phyloP scores from a whole-genome alignment of 495 filamentous ascomycete genomes.

The Acidiella bohemica region DNA sequence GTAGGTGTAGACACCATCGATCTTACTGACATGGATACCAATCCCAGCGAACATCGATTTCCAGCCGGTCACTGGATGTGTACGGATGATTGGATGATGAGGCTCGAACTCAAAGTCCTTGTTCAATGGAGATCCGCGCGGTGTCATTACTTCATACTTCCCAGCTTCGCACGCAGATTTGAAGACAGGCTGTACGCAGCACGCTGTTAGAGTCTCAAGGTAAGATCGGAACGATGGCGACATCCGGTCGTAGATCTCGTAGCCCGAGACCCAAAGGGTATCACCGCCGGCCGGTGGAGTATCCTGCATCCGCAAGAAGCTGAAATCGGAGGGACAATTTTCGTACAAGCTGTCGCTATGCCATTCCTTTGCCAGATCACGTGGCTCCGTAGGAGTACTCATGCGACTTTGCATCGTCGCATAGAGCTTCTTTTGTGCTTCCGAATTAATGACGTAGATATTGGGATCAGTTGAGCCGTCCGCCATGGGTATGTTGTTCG shows the following conservation, averaged over 20 bases:
- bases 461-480: no score
- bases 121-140: conserved; percentile 55
- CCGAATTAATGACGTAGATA: conserved; percentile 55
- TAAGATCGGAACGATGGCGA: conserved; percentile 50
- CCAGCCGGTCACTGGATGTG: conserved; percentile 76
- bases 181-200: conserved; percentile 50
- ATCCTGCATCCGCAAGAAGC: conserved; percentile 31
- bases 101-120: conserved; percentile 47
- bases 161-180: conserved; percentile 40
- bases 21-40: no score
- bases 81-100: conserved; percentile 59
- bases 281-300: conserved; percentile 63
- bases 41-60: conserved; percentile 55
- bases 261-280: conserved; percentile 55
- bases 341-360: conserved; percentile 30
- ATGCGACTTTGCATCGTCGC: conserved; percentile 21
- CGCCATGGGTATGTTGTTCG: no score
- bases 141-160: conserved; percentile 38
- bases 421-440: conserved; percentile 38
- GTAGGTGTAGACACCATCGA: no score
- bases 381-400: no score
- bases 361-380: no score
- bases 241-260: conserved; percentile 67
- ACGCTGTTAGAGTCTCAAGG: conserved; percentile 54
- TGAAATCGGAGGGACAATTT: conserved; percentile 26